Conservation (phyloP, 1,139 yeast species). For the Kodamaea plutei region DNA sequence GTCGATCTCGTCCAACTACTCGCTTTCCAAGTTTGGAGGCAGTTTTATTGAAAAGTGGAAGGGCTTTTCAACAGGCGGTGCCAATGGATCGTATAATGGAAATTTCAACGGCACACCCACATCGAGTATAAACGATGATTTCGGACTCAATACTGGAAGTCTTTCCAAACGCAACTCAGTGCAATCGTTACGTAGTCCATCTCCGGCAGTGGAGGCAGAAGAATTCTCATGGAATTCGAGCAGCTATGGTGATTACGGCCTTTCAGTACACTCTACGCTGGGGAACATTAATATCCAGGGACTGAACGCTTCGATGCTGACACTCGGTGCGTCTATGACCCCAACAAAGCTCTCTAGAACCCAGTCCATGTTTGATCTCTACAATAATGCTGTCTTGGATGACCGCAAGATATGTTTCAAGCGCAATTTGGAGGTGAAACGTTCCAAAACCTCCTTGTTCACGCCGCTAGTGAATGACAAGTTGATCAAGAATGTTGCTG, state of each 20-base stretch:
- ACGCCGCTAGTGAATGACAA: conserved; percentile 21
- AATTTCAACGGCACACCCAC: conserved; percentile 2
- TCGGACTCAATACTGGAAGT: conserved; percentile 13
- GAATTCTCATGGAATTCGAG: conserved; percentile 33
- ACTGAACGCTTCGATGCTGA: conserved; percentile 1
- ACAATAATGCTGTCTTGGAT: conserved; percentile 13
- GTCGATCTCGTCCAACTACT: conserved; percentile 39
- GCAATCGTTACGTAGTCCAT: conserved; percentile 38
- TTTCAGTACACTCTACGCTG: conserved; percentile 1
- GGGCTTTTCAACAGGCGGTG: too few species aligned
- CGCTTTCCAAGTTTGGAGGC: conserved; percentile 40
- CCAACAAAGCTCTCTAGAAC: conserved; percentile 30
- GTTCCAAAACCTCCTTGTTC: conserved; percentile 26
- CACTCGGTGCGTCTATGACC: conserved; percentile 8
- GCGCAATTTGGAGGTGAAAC: conserved; percentile 19
- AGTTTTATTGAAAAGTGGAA: conserved; percentile 49
- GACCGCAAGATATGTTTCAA: not conserved
- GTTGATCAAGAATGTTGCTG: conserved; percentile 17
- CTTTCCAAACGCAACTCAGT: conserved; percentile 26
- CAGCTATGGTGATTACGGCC: conserved; percentile 3
- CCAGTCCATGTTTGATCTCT: conserved; percentile 38
- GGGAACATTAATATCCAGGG: conserved; percentile 2
- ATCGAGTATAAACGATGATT: conserved; percentile 1
- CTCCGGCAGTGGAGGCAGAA: conserved; percentile 45
- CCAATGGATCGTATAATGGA: too few species aligned